Evolutionary conservation across 352 stramenopile genomes (phyloP), one percentile per base, ranked within the genome.

Genomic region (Elongisporangium prolatum): DNA sequence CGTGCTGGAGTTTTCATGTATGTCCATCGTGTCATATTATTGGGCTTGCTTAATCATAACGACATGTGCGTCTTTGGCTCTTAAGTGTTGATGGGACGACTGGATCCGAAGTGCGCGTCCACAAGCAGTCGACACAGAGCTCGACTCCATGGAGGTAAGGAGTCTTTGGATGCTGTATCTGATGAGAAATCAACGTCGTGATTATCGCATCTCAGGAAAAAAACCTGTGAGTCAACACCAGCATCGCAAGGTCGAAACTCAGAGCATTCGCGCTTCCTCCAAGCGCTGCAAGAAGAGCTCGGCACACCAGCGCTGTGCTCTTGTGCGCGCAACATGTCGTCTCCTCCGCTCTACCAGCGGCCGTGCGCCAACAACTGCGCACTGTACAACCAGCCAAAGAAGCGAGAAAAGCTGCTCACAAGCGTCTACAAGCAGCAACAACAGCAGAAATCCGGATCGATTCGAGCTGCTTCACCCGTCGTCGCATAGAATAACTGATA

Each of bases 371-470:
- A 90, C 69, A 88, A 90, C 57, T 90, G 80, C 56, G 72, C 72
- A 16, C 65, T 90, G 38, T 88, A 90, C 57, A 86, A 84, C 10
- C 72, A 81, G 44, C 77, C 78, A 0, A 73, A 74, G 54, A 84
- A 84, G 56, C 79, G 80, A 48, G 77, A 84, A 48, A 73, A 72
- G 54, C 68, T 86, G 8, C 64, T 82, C 21, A 52, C 71, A 1
- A 80, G 53, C n/a, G 75, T 89, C 8, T 86, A 69, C 65, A 87
- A 87, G 44, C 81, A 91, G 56, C 78, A 88, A 38, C 72, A 84
- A 44, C 53, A 56, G 28, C 25, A 48, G 54, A 40, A 40, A 6
- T 40, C 28, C 4, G 28, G 28, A 40, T 2, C 28, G 28, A 40
- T 40, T 40, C 28, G 28, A 40, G 28, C 28, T 13, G 28, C 28